phyloP scores from a whole-genome alignment of 2,329 filamentous ascomycete species.

The Fusarium cicatricum region DNA sequence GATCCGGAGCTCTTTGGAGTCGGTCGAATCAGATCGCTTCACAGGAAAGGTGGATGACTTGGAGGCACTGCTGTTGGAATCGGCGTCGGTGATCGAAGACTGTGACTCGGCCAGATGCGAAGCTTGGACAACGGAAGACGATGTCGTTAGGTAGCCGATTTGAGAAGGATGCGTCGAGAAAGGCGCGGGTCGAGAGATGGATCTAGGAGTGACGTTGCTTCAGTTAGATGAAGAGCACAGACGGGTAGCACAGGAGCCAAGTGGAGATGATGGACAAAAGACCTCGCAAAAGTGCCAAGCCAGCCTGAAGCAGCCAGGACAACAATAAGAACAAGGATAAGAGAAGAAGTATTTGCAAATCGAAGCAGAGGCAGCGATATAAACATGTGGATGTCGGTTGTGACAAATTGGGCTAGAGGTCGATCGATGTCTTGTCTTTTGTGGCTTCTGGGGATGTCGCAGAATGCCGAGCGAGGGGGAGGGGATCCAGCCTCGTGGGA shows the following conservation, averaged over 20 bases:
- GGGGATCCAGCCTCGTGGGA: constrained; percentile 22
- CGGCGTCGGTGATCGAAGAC: constrained; percentile 30
- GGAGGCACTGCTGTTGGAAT: constrained; percentile 38
- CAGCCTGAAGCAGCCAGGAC: constrained; percentile 13
- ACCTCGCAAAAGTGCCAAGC: constrained; percentile 28
- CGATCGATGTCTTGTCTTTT: constrained; percentile 11
- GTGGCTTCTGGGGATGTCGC: constrained; percentile 30
- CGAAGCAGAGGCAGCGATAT: neutral
- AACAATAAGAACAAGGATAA: constrained; percentile 5
- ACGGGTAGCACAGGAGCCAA: constrained; percentile 15
- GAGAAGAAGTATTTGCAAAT: neutral
- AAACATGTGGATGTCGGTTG: neutral
- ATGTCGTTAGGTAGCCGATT: constrained; percentile 72
- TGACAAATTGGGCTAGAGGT: neutral
- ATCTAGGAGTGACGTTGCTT: constrained; percentile 38
- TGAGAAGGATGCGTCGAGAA: constrained; percentile 69
- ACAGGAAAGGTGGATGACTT: constrained; percentile 39
- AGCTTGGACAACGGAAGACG: constrained; percentile 72
- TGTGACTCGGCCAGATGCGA: constrained; percentile 51
- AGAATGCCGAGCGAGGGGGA: constrained; percentile 18
- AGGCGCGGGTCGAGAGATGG: constrained; percentile 41
- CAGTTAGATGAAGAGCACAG: constrained; percentile 33
- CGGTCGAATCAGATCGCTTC: constrained; percentile 38
- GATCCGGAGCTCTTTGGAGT: constrained; percentile 38
- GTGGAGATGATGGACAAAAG: constrained; percentile 32